Base-by-base conservation (phyloP, 495 filamentous ascomycete species). In the Podospora sp. region DNA sequence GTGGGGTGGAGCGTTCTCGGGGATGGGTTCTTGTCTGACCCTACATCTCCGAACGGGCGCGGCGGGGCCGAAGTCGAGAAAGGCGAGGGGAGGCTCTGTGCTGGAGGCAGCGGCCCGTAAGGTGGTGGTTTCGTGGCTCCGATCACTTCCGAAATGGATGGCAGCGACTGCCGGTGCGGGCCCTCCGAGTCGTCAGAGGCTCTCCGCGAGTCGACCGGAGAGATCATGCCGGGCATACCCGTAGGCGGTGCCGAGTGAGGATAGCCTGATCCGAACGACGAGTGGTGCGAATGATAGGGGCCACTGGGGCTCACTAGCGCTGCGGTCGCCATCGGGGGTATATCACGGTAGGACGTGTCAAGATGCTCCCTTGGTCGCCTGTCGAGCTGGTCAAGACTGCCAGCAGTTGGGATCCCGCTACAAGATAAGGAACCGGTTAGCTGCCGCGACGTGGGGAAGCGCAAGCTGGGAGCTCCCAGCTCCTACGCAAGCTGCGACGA, bases 131-230 rank as follows among this genome's bases (percentile, higher is more conserved):
- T 82, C 3, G 75, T 70, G 33, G 72, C 75, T 1, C 78, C 76
- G 46, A 84, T 79, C 6, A 83, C 81, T 59, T 84, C 82, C n/a
- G 77, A 79, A 62, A 84, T 76, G 26, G 82, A 83, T 1, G 82
- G 82, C 55, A 84, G 71, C 8, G 82, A 84, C 67, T 84, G 81
- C 21, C 82, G 74, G 53, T 82, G 77, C 36, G 72, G 51, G 3
- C 67, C 65, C 14, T 83, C 80, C 40, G 73, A 65, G 58, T 80
- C 81, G 56, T 79, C 79, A 14, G 80, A 77, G 12, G 76, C 68
- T 61, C 82, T 72, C 49, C 81, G 80, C 25, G 75, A 73, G 35
- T 84, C 82, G 22, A 77, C 71, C 9, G 79, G 78, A 0, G 80
- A 79, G 63, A 83, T 80, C 81, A 84, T 83, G 69, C 73, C 75